These are phyloP conservation scores for Diaporthe citriasiana DNA, from an alignment of 2,329 filamentous ascomycete genomes.

Conservation along the genomic window DNA sequence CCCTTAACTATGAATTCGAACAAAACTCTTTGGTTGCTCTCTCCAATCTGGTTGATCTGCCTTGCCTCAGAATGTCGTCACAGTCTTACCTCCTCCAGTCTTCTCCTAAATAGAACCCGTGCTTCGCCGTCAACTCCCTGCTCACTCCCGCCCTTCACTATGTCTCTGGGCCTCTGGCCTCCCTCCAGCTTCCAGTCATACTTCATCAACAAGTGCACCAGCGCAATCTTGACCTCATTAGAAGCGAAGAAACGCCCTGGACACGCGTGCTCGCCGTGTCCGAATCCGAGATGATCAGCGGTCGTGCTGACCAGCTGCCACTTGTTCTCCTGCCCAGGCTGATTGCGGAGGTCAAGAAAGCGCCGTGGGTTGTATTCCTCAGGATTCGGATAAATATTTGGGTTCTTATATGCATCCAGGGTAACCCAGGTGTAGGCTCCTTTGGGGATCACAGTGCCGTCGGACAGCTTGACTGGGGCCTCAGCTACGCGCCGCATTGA, in stretches of 20 bases:
- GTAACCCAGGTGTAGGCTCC: conserved; percentile 43
- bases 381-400: conserved; percentile 47
- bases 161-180: conserved; percentile 28
- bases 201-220: conserved; percentile 37
- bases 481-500: conserved; percentile 43
- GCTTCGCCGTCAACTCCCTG: conserved; percentile 23
- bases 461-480: conserved; percentile 42
- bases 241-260: conserved; percentile 54
- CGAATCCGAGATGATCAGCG: conserved; percentile 46
- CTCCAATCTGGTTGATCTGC: neutral
- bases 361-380: conserved; percentile 49
- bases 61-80: neutral
- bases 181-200: conserved; percentile 41
- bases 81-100: conserved; percentile 14
- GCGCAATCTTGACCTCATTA: conserved; percentile 51
- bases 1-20: neutral
- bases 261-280: conserved; percentile 52
- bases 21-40: neutral
- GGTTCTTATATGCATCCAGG: conserved; percentile 43
- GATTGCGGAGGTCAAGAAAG: conserved; percentile 48
- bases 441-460: conserved; percentile 47
- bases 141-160: conserved; percentile 24
- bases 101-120: conserved; percentile 19
- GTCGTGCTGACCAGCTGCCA: conserved; percentile 34
- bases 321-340: conserved; percentile 42